phyloP scores from a whole-genome alignment of 352 stramenopile species.

The Elongisporangium senticosum region DNA sequence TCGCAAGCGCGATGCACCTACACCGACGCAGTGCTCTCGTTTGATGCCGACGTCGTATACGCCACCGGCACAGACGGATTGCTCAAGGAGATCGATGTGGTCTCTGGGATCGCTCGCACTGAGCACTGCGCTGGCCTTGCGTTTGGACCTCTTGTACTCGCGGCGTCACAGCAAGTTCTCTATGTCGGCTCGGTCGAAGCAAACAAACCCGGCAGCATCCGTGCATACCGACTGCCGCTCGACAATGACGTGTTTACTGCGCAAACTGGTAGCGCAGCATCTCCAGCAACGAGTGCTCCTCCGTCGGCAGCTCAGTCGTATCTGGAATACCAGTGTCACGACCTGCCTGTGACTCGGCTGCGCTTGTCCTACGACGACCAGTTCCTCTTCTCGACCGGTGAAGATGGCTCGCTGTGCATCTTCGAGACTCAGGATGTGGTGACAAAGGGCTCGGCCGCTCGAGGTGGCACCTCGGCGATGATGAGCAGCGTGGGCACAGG shows the following conservation, averaged over 20 bases:
- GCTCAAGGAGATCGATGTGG: constrained; percentile 86
- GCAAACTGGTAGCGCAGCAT: constrained; percentile 9
- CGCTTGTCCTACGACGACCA: constrained; percentile 87
- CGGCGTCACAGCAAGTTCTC: constrained; percentile 84
- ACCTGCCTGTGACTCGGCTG: constrained; percentile 67
- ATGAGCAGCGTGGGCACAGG: constrained; percentile 19
- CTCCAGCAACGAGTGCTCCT: constrained; percentile 9
- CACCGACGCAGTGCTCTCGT: constrained; percentile 47
- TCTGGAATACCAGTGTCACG: constrained; percentile 75
- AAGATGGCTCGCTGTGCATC: constrained; percentile 89
- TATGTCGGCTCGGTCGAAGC: constrained; percentile 85
- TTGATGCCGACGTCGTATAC: constrained; percentile 74
- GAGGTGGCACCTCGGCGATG: constrained; percentile 18
- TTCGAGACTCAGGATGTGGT: constrained; percentile 82
- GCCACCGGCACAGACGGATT: constrained; percentile 88
- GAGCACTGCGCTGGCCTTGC: constrained; percentile 54
- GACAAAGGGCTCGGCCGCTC: constrained; percentile 32
- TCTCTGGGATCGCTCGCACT: constrained; percentile 41
- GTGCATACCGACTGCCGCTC: constrained; percentile 65
- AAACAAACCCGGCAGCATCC: constrained; percentile 55
- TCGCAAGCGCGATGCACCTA: constrained; percentile 76
- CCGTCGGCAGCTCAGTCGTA: constrained; percentile 21
- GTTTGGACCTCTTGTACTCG: constrained; percentile 78
- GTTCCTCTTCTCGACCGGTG: constrained; percentile 89
- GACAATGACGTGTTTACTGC: constrained; percentile 40